A percentile compares a stretch with the other conserved stretches of the same genome.
phyloP scores from a whole-genome alignment of 495 filamentous ascomycete genomes.

The Letharia columbiana region DNA sequence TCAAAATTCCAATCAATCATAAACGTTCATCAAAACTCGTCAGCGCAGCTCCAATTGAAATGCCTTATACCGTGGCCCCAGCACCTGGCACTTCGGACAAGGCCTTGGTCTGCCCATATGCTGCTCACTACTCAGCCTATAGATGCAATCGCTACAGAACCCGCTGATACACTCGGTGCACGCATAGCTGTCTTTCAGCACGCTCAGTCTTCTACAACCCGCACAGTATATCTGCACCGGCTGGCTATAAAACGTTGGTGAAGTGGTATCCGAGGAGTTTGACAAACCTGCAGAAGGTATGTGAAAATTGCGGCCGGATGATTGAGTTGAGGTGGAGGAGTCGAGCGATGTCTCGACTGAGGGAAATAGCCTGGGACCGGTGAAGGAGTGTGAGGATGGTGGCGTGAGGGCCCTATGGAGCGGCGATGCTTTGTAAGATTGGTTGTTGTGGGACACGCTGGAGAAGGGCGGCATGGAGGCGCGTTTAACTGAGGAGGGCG shows the following conservation, averaged over 20 bases:
- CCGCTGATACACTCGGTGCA: conserved; percentile 94
- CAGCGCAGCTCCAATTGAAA: conserved; percentile 47
- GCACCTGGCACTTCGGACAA: conserved; percentile 44
- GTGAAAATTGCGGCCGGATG: conserved; percentile 58
- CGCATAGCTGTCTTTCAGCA: conserved; percentile 73
- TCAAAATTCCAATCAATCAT: not conserved
- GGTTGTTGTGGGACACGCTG: conserved; percentile 51
- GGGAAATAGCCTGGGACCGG: conserved; percentile 66
- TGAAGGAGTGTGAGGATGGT: conserved; percentile 58
- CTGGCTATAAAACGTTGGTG: conserved; percentile 38
- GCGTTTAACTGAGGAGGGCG: conserved; percentile 58
- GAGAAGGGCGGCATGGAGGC: conserved; percentile 68
- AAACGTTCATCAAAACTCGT: conserved; percentile 15
- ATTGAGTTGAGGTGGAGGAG: conserved; percentile 30
- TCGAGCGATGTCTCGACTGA: conserved; percentile 69
- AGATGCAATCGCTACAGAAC: conserved; percentile 76
- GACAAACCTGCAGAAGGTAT: conserved; percentile 43
- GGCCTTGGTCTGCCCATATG: conserved; percentile 36
- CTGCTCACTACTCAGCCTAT: conserved; percentile 56
- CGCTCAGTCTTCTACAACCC: conserved; percentile 62
- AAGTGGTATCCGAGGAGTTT: conserved; percentile 40
- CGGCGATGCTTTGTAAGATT: conserved; percentile 77
- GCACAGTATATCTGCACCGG: conserved; percentile 84
- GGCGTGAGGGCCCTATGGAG: conserved; percentile 78
- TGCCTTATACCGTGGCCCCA: conserved; percentile 46